Evolutionary conservation across 805 yeast genomes (phyloP).

Genomic region (Saitoella complicata): DNA sequence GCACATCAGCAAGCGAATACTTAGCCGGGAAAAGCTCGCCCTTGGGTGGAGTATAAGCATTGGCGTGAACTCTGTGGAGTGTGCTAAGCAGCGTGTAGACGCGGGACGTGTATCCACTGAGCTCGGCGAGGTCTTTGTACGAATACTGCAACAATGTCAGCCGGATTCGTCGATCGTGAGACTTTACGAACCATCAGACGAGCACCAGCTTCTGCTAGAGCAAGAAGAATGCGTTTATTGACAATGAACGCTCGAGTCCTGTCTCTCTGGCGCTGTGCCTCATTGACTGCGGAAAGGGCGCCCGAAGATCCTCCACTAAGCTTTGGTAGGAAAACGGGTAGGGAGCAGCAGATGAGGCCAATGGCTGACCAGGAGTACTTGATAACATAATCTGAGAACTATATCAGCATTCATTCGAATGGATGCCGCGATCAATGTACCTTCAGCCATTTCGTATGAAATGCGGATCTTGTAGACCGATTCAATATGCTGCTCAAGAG

Average conservation of each 20-base stretch:
- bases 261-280: slow-evolving; percentile 15
- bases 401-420: no score
- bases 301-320: no score
- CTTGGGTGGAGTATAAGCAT: slow-evolving; percentile 15
- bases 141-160: slow-evolving; percentile 53
- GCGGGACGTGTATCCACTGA: slow-evolving; percentile 80
- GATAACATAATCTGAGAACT: slow-evolving; percentile 45
- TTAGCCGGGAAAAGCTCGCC: slow-evolving; percentile 3
- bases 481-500: slow-evolving; percentile 38
- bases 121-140: slow-evolving; percentile 75
- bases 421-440: no score
- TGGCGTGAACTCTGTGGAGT: slow-evolving; percentile 67
- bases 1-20: slow-evolving; percentile 33
- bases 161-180: no score
- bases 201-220: slow-evolving; percentile 89
- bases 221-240: slow-evolving; percentile 76
- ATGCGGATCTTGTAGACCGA: slow-evolving; percentile 44
- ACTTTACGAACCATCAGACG: slow-evolving; percentile 21
- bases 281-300: no score
- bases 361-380: slow-evolving; percentile 91
- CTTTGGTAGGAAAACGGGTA: slow-evolving; percentile 30
- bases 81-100: slow-evolving; percentile 61
- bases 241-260: slow-evolving; percentile 77
- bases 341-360: slow-evolving; percentile 80
- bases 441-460: slow-evolving; percentile 53